phyloP scores from a whole-genome alignment of 345 rosid genomes.

The Physaria fendleri region DNA sequence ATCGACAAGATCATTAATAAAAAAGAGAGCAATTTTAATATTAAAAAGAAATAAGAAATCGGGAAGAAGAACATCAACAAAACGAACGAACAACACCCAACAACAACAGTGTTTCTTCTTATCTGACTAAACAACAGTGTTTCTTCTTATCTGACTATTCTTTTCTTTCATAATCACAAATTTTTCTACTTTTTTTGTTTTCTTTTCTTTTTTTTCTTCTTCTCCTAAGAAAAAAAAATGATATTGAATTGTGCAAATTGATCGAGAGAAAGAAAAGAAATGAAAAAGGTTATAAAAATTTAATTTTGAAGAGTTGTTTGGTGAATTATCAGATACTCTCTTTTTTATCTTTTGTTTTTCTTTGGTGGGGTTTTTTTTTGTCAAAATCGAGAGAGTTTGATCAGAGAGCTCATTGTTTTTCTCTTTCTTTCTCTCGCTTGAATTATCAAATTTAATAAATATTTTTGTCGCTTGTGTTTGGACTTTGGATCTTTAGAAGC shows the following conservation, averaged over 20 bases:
- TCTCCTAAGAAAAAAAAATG: neutral
- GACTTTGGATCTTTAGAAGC: neutral
- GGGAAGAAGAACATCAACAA: conserved; percentile 28
- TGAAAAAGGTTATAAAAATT: neutral
- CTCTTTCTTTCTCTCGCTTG: conserved; percentile 26
- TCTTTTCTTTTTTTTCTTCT: neutral
- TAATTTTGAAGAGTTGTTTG: conserved; percentile 15
- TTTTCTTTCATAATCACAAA: conserved; percentile 18
- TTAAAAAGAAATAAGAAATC: conserved; percentile 23
- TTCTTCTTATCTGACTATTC: conserved; percentile 27
- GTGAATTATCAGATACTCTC: conserved; percentile 40
- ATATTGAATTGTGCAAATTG: conserved; percentile 3
- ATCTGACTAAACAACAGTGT: too few species aligned
- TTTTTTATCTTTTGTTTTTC: conserved; percentile 16
- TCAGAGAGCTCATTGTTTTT: conserved; percentile 27
- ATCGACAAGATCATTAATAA: conserved; percentile 36
- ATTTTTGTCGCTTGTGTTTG: conserved; percentile 28
- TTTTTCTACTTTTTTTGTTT: neutral
- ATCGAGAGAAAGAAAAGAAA: neutral
- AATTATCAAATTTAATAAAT: conserved; percentile 7
- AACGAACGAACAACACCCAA: conserved; percentile 28
- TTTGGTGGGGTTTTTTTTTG: conserved; percentile 25
- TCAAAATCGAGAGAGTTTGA: conserved; percentile 26
- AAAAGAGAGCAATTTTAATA: neutral
- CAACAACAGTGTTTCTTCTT: conserved; percentile 23